phyloP scores from a whole-genome alignment of 192 early-diverging fungal species.

The Gonapodya sp. region DNA sequence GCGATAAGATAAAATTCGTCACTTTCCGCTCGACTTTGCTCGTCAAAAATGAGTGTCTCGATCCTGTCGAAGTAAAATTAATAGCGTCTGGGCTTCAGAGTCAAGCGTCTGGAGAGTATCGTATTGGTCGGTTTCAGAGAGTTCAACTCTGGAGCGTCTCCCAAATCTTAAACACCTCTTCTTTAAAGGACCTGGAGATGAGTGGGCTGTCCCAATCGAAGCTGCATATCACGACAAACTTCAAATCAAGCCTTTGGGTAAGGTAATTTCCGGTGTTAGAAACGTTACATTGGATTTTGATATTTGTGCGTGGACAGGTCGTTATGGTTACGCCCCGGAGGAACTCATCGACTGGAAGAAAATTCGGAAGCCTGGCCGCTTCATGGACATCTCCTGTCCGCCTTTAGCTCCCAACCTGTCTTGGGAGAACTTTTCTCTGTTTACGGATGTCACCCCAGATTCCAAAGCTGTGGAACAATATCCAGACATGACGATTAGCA shows the following conservation, averaged over 20 bases:
- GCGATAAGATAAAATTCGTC: constrained; percentile 84
- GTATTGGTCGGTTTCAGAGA: background rate
- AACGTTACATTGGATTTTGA: background rate
- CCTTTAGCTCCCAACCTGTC: background rate
- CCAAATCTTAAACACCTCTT: constrained; percentile 12
- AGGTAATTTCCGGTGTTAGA: constrained; percentile 8
- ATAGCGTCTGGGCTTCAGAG: constrained; percentile 20
- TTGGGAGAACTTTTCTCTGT: background rate
- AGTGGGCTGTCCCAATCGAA: constrained; percentile 79
- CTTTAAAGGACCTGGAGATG: constrained; percentile 60
- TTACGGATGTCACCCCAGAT: background rate
- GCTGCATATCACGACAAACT: constrained; percentile 69
- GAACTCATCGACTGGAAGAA: background rate
- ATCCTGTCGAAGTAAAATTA: constrained; percentile 70
- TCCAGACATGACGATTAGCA: constrained; percentile 33
- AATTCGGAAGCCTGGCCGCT: background rate
- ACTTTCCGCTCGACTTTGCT: constrained; percentile 78
- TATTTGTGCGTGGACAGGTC: background rate
- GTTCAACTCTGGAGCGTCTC: background rate
- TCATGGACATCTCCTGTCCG: background rate
- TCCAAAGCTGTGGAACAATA: constrained; percentile 16
- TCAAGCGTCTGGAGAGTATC: background rate
- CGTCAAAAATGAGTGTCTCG: constrained; percentile 68
- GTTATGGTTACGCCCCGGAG: background rate
- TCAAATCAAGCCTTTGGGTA: constrained; percentile 68